Percentiles rank a stretch among this genome's conserved stretches.
Evolutionary conservation across 495 filamentous ascomycete genomes (phyloP).

Genomic region (Talaromyces ruber): DNA sequence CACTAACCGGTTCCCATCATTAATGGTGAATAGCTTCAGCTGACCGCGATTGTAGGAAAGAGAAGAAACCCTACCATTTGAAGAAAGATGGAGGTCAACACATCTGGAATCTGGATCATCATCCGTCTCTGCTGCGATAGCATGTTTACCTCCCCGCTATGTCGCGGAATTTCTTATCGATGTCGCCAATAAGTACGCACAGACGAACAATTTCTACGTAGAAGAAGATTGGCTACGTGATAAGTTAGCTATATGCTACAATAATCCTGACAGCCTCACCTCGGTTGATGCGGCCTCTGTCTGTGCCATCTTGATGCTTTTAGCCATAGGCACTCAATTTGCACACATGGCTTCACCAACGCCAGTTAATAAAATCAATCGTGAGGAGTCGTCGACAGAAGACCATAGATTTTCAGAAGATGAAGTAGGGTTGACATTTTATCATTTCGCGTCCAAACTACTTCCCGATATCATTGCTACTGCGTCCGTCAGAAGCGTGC

Average conservation of each 20-base stretch:
- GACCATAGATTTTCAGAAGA: slow-evolving; percentile 42
- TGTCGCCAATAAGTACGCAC: slow-evolving; percentile 45
- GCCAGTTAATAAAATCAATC: slow-evolving; percentile 28
- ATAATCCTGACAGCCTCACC: slow-evolving; percentile 28
- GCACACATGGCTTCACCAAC: slow-evolving; percentile 41
- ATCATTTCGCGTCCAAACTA: slow-evolving; percentile 40
- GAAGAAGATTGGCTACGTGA: slow-evolving; percentile 40
- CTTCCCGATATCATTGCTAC: slow-evolving; percentile 47
- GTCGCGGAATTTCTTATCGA: slow-evolving; percentile 43
- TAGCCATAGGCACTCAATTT: slow-evolving; percentile 47
- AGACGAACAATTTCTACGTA: slow-evolving; percentile 44
- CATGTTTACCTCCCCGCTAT: slow-evolving; percentile 40
- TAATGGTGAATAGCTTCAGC: background rate
- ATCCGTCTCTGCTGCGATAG: slow-evolving; percentile 28
- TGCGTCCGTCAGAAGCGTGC: slow-evolving; percentile 42
- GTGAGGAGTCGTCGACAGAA: slow-evolving; percentile 18
- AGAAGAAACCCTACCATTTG: slow-evolving; percentile 33
- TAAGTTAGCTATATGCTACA: slow-evolving; percentile 38
- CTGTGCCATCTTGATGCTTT: slow-evolving; percentile 40
- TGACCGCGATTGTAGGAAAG: slow-evolving; percentile 18
- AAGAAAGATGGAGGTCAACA: slow-evolving; percentile 40
- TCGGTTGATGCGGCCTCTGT: slow-evolving; percentile 38
- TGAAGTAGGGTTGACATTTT: slow-evolving; percentile 44
- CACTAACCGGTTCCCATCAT: background rate
- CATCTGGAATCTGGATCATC: slow-evolving; percentile 39